These are phyloP conservation scores for Bipolaris gigantea DNA, from an alignment of 2,329 filamentous ascomycete genomes.

Conservation along the genomic window DNA sequence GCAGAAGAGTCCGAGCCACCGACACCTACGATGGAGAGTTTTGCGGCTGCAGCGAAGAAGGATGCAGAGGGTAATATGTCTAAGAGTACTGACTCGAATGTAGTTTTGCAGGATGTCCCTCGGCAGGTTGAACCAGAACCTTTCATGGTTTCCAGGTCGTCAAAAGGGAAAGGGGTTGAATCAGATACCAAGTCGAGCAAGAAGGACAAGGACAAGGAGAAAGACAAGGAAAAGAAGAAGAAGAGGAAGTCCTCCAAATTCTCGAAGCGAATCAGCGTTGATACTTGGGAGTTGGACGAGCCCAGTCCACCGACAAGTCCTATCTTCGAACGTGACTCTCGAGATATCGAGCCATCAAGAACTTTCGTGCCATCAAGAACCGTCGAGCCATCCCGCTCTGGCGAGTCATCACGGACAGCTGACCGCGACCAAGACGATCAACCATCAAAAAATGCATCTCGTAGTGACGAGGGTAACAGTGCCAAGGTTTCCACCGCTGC, in stretches of 20 bases:
- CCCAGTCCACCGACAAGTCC: slow-evolving; percentile 29
- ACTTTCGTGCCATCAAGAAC: not conserved
- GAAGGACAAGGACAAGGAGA: slow-evolving; percentile 18
- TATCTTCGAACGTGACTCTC: slow-evolving; percentile 37
- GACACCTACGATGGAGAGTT: slow-evolving; percentile 20
- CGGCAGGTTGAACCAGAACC: slow-evolving; percentile 14
- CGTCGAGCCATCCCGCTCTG: not conserved
- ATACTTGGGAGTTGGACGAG: slow-evolving; percentile 38
- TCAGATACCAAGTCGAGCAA: slow-evolving; percentile 42
- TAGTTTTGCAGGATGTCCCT: slow-evolving; percentile 23
- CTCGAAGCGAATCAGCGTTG: slow-evolving; percentile 32
- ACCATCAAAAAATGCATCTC: slow-evolving; percentile 10
- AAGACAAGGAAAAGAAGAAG: slow-evolving; percentile 4
- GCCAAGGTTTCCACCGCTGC: slow-evolving; percentile 26
- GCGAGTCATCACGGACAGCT: not conserved
- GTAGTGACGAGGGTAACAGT: slow-evolving; percentile 17
- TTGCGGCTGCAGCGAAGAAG: slow-evolving; percentile 20
- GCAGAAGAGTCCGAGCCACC: slow-evolving; percentile 26
- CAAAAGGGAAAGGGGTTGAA: slow-evolving; percentile 14
- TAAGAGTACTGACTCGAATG: slow-evolving; percentile 27
- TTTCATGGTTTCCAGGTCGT: slow-evolving; percentile 10
- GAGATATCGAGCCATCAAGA: slow-evolving; percentile 17
- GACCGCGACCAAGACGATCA: slow-evolving; percentile 5
- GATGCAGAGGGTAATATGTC: slow-evolving; percentile 33
- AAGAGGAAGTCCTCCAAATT: slow-evolving; percentile 37